These are phyloP conservation scores for Stentor coeruleus DNA, from an alignment of 73 alveolate species.

Conservation along the genomic window DNA sequence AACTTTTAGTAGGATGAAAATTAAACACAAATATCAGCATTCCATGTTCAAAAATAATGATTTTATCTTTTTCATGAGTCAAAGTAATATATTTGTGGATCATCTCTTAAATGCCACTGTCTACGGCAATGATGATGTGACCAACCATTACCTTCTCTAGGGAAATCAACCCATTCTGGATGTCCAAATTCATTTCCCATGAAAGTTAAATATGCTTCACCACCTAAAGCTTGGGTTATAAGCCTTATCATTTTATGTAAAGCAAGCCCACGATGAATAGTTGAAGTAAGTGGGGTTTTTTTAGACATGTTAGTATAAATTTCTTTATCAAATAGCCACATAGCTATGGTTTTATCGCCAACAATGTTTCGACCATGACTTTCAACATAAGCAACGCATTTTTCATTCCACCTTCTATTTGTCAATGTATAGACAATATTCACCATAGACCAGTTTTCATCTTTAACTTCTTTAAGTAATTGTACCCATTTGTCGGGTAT, in stretches of 20 bases:
- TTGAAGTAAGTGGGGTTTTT: constrained; percentile 56
- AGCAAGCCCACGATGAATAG: constrained; percentile 93
- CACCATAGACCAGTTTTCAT: constrained; percentile 96
- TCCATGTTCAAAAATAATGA: constrained; percentile 91
- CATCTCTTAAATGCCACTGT: constrained; percentile 95
- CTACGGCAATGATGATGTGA: constrained; percentile 91
- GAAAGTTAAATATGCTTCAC: constrained; percentile 80
- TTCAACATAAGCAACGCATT: constrained; percentile 92
- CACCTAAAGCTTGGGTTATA: constrained; percentile 91
- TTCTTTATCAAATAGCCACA: constrained; percentile 91
- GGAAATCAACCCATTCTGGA: constrained; percentile 99
- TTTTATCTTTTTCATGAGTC: constrained; percentile 82
- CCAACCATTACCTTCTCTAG: constrained; percentile 96
- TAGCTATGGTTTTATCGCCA: constrained; percentile 96
- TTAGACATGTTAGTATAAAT: constrained; percentile 82
- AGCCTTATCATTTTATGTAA: constrained; percentile 94
- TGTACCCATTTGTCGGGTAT: constrained; percentile 90
- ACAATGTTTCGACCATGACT: constrained; percentile 96
- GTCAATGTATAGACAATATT: constrained; percentile 79
- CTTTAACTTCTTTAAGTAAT: constrained; percentile 73
- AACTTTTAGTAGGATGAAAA: constrained; percentile 91
- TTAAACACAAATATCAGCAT: constrained; percentile 90
- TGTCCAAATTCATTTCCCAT: constrained; percentile 99
- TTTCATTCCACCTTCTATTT: constrained; percentile 89
- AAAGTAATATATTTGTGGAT: constrained; percentile 65